These are phyloP conservation scores for Diaporthe velutina DNA, from an alignment of 2,329 filamentous ascomycete species.

Conservation along the genomic window DNA sequence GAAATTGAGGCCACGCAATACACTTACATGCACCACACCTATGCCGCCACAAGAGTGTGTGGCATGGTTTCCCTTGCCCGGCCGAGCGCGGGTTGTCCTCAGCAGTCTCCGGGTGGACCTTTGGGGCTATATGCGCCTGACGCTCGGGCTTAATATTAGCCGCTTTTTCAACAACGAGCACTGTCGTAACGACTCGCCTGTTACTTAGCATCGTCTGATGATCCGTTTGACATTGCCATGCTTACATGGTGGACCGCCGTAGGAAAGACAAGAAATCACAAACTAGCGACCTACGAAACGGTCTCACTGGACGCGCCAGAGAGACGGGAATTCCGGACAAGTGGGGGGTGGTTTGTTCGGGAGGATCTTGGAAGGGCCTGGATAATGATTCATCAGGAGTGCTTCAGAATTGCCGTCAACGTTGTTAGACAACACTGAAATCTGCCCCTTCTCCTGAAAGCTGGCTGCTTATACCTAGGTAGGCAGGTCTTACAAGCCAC, in stretches of 20 bases:
- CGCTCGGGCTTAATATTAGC: slow-evolving; percentile 15
- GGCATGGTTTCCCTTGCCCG: slow-evolving; percentile 9
- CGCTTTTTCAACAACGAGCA: slow-evolving; percentile 5
- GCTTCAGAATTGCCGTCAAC: neutral
- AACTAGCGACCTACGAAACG: neutral
- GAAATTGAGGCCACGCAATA: slow-evolving; percentile 2
- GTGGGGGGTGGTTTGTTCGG: neutral
- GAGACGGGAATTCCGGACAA: neutral
- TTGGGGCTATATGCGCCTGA: neutral
- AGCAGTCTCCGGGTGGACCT: slow-evolving; percentile 1
- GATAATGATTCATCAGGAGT: neutral
- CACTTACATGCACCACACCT: neutral
- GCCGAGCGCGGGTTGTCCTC: neutral
- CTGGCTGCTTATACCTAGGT: too few relatives aligned
- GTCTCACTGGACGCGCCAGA: neutral
- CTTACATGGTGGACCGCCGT: neutral
- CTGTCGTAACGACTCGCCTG: slow-evolving; percentile 4
- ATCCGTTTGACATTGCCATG: slow-evolving; percentile 10
- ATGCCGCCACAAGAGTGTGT: neutral
- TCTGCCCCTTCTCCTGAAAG: neutral
- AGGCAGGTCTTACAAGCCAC: neutral
- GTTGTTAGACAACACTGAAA: neutral
- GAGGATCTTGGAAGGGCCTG: neutral
- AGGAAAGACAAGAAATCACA: neutral
- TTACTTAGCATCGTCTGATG: slow-evolving; percentile 23